A percentile compares a stretch with the other conserved stretches of the same genome.
phyloP scores from a whole-genome alignment of 768 basidiomycete genomes.

The Serendipita sp. region DNA sequence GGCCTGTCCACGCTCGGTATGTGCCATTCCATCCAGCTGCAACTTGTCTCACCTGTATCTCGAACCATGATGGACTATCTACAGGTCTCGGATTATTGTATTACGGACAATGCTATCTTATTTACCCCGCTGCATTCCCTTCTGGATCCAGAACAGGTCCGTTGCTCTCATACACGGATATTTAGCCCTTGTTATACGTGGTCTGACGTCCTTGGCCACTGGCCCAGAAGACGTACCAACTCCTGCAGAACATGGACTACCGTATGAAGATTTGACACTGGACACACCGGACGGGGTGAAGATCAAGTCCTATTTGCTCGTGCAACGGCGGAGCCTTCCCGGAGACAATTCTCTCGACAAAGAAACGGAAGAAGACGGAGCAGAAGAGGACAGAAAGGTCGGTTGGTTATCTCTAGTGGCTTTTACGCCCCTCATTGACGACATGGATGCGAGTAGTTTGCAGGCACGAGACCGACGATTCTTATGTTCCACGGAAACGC shows the following conservation, averaged over 20 bases:
- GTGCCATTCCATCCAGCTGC: too few species aligned
- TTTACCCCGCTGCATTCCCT: slow-evolving; percentile 76
- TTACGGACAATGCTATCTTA: slow-evolving; percentile 63
- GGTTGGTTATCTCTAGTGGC: slow-evolving; percentile 10
- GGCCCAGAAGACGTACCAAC: slow-evolving; percentile 42
- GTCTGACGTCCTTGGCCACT: not conserved
- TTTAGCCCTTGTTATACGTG: not conserved
- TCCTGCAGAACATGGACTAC: slow-evolving; percentile 53
- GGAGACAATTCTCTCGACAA: slow-evolving; percentile 17
- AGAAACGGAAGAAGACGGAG: slow-evolving; percentile 20
- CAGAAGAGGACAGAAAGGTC: slow-evolving; percentile 42
- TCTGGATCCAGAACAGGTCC: slow-evolving; percentile 64
- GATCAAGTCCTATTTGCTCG: slow-evolving; percentile 62
- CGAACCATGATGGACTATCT: too few species aligned
- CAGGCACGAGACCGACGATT: slow-evolving; percentile 55
- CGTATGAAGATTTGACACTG: slow-evolving; percentile 60
- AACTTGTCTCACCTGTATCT: too few species aligned
- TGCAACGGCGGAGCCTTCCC: slow-evolving; percentile 39
- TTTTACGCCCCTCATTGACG: not conserved
- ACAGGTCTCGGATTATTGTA: too few species aligned
- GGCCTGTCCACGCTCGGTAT: too few species aligned
- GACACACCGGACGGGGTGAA: slow-evolving; percentile 55
- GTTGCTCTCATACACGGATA: slow-evolving; percentile 10
- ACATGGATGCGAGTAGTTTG: slow-evolving; percentile 19
- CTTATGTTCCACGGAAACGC: slow-evolving; percentile 90